Percentiles rank a stretch among this genome's conserved stretches.
phyloP scores from a whole-genome alignment of 1,284 basidiomycete genomes.

The Caloboletus inedulis region DNA sequence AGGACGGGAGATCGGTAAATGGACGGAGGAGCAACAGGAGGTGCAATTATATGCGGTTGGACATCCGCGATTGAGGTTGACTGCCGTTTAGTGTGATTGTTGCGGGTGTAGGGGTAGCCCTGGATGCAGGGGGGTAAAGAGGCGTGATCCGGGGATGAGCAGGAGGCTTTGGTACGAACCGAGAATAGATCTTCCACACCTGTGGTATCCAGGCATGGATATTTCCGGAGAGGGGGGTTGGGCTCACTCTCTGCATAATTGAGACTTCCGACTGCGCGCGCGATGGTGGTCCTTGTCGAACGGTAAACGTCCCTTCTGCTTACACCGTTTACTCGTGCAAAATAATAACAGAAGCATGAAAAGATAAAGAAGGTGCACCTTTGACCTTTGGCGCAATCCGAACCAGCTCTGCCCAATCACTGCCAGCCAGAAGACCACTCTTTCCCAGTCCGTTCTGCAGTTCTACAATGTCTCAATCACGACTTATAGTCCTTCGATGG shows the following conservation, averaged over 20 bases:
- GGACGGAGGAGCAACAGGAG: too few relatives aligned
- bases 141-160: slow-evolving; percentile 54
- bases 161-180: slow-evolving; percentile 54
- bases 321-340: too few relatives aligned
- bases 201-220: neutral
- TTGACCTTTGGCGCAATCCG: too few relatives aligned
- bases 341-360: too few relatives aligned
- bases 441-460: slow-evolving; percentile 23
- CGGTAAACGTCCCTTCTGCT: slow-evolving; percentile 59
- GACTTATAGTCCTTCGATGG: slow-evolving; percentile 27
- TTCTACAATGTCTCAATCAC: slow-evolving; percentile 20
- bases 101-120: neutral
- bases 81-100: neutral
- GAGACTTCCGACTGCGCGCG: slow-evolving; percentile 63
- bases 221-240: neutral
- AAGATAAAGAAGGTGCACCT: too few relatives aligned
- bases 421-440: too few relatives aligned
- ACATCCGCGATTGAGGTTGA: slow-evolving; percentile 2
- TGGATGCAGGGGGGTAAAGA: slow-evolving; percentile 45
- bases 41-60: neutral
- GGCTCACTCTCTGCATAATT: slow-evolving; percentile 54
- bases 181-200: slow-evolving; percentile 73
- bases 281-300: slow-evolving; percentile 70
- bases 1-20: too few relatives aligned
- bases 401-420: too few relatives aligned